Evolutionary conservation across 2,329 filamentous ascomycete genomes (phyloP).

Genomic region (Escovopsis sp.): DNA sequence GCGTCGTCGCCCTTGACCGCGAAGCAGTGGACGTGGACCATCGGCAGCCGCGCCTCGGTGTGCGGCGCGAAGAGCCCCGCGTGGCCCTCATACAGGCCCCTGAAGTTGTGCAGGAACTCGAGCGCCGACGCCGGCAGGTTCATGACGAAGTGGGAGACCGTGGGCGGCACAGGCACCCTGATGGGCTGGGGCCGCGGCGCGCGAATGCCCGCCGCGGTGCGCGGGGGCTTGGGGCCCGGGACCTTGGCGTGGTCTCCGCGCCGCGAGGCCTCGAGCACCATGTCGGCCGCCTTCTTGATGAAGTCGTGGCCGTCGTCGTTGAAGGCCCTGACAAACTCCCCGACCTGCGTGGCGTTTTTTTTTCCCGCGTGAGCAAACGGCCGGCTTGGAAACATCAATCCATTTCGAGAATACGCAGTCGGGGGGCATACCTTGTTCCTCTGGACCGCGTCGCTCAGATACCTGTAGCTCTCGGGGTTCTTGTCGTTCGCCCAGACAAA

Average conservation of each 20-base stretch:
- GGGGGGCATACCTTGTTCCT: slow-evolving; percentile 56
- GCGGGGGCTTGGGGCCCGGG: slow-evolving; percentile 23
- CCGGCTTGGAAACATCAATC: no score
- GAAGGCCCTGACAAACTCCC: slow-evolving; percentile 59
- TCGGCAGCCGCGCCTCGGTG: slow-evolving; percentile 49
- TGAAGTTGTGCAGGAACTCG: slow-evolving; percentile 53
- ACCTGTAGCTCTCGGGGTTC: slow-evolving; percentile 74
- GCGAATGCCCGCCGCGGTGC: slow-evolving; percentile 16
- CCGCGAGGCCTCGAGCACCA: slow-evolving; percentile 36
- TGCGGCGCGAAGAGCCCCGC: slow-evolving; percentile 50
- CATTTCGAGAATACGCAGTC: no score
- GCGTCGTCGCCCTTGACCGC: slow-evolving; percentile 68
- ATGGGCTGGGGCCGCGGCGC: slow-evolving; percentile 18
- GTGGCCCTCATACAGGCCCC: slow-evolving; percentile 63
- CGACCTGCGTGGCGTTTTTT: slow-evolving; percentile 26
- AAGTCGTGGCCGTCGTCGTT: slow-evolving; percentile 73
- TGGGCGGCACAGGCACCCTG: slow-evolving; percentile 46
- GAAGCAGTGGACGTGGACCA: slow-evolving; percentile 94
- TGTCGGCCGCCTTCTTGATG: slow-evolving; percentile 54
- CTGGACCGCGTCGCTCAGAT: slow-evolving; percentile 52
- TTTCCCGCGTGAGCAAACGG: background rate
- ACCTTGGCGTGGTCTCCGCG: slow-evolving; percentile 40
- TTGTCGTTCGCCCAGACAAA: slow-evolving; percentile 97
- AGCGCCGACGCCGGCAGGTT: slow-evolving; percentile 87
- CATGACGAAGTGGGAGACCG: slow-evolving; percentile 93